Conservation (phyloP, 352 stramenopile species). For the Globisporangium ultimum region DNA sequence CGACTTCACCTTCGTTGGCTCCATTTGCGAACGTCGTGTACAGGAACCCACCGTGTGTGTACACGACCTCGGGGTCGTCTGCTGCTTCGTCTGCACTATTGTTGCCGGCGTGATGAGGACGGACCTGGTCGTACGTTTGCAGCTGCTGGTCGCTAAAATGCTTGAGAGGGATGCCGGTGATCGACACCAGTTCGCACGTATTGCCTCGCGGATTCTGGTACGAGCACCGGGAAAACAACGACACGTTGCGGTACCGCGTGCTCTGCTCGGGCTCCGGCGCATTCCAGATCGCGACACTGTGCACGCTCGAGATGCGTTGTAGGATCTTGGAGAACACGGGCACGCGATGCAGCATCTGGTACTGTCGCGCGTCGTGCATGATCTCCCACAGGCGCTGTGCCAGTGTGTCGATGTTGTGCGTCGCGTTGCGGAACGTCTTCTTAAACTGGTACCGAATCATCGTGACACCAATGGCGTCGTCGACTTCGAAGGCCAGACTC, state of each 20-base stretch:
- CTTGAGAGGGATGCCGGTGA: conserved; percentile 7
- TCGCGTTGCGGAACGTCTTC: conserved; percentile 6
- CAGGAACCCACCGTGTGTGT: conserved; percentile 8
- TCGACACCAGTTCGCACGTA: not conserved
- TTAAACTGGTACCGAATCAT: conserved; percentile 9
- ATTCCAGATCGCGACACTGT: conserved; percentile 7
- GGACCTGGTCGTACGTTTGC: not conserved
- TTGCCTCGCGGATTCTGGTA: not conserved
- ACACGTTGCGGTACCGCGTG: conserved; percentile 7
- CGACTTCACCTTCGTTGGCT: not conserved
- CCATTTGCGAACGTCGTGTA: conserved; percentile 4
- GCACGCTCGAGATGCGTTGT: not conserved
- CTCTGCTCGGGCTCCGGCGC: conserved; percentile 2
- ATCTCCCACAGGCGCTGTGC: not conserved
- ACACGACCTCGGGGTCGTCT: not conserved
- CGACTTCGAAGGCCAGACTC: not conserved
- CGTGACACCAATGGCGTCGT: not conserved
- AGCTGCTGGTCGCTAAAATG: conserved; percentile 9
- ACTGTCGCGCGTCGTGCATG: conserved; percentile 1
- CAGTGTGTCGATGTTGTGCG: not conserved
- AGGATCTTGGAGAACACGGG: conserved; percentile 7
- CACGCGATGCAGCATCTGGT: conserved; percentile 8
- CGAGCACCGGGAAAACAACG: conserved; percentile 4
- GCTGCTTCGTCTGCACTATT: not conserved
- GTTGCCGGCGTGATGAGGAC: conserved; percentile 1